Evolutionary conservation across 441 rosid species (phyloP), one percentile per base, ranked within the genome.

Genomic region (Macaranga tanarius): DNA sequence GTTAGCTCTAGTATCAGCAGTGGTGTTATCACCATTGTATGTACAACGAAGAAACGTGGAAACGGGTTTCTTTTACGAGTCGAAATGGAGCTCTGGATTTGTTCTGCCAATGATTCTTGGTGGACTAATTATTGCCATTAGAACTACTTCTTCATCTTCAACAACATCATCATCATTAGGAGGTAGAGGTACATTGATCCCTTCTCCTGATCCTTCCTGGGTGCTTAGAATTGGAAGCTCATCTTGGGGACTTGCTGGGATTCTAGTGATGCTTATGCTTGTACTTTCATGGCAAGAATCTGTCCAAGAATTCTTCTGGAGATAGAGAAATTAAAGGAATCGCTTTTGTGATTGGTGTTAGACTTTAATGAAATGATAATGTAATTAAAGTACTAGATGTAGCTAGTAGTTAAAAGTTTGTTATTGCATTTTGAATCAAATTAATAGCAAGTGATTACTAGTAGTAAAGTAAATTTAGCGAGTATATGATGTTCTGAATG

Each of bases 241-340:
- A 0, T 79, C 90, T 9, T 86, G 86, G 92, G 88, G 88, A 58
- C 88, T 88, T 7, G 84, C 86, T 31, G 89, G 86, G 65, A 63
- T 88, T 7, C 54, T 88, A 71, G 75, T 80, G 44, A 75, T 85
- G 90, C 85, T 88, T 40, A 54, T 83, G 76, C 84, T 88, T 70
- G 88, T 85, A 61, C 73, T 88, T 1, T 85, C 89, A 6, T 88
- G 89, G 86, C 88, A 84, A 72, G 87, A 79, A 63, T 81, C 86
- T 22, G 78, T 84, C 50, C 87, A 86, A 78, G 77, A 80, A 34
- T 84, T 86, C 79, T 80, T 86, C 57, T 84, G 89, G 90, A 84
- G 81, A 80, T 88, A 70, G 73, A 40, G 11, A 31, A 15, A 47
- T 2, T n/a, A 34, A 34, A 34, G 38, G 6, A 7, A 34, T 34